Base-by-base conservation (phyloP, 1,284 basidiomycete species). In the Termitomyces sp. region DNA sequence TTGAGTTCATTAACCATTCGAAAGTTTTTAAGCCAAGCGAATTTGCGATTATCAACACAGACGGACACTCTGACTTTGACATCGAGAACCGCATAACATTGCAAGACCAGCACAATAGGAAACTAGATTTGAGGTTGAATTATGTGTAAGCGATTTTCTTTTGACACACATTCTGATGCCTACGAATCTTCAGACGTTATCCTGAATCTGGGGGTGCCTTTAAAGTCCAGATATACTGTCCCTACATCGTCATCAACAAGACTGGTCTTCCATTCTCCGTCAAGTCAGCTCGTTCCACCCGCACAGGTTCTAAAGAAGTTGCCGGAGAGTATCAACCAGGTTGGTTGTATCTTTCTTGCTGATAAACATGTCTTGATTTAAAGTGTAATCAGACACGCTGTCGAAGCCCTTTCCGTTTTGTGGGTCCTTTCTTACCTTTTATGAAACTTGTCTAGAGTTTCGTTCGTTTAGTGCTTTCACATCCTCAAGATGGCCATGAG, bases 11-110 rank as follows among this genome's bases (percentile, higher is more conserved):
- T 39, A 39, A 50, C 16, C 26, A 18, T n/a, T n/a, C 10, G 9
- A 21, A 46, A 88, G 91, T 84, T n/a, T 95, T 93, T 77, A 91
- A 91, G 62, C 89, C 93, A n/a, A 96, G 93, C 68, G 96, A 99
- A 59, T 99, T 98, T 63, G 88, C 93, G 1, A 98, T 99, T 68
- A 96, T 99, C 72, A 97, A 95, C 60, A 93, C 92, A 5, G 93
- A 97, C 65, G 88, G 87, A 41, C 85, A 90, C 52, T 91, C 95
- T 18, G 94, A 97, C 68, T 92, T 96, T 59, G 88, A 91, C 46
- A 77, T 87, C 31, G 94, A 97, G 64, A 81, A 80, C 47, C 76
- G 75, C 14, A 69, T 97, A 31, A 79, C 80, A 19, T 70, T 99
- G 37, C 78, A 86, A 7, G 97, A 99, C 68, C 71, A 79, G 35